phyloP scores from a whole-genome alignment of 192 early-diverging fungal genomes.

The Phlyctochytrium arcticum region DNA sequence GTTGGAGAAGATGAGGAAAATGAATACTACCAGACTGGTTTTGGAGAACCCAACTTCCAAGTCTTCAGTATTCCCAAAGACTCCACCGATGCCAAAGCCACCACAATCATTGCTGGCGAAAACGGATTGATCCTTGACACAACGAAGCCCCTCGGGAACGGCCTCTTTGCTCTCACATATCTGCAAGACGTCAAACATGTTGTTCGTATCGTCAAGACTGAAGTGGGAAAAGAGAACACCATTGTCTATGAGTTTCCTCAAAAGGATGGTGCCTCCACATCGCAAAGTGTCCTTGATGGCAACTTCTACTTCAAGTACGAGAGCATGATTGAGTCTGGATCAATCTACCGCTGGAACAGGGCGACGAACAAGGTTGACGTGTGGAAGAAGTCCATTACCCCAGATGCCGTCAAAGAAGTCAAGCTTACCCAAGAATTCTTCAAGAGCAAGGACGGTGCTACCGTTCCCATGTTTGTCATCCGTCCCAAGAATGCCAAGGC shows the following conservation, averaged over 20 bases:
- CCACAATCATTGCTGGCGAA: constrained; percentile 1
- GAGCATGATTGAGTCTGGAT: constrained; percentile 3
- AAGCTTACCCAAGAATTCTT: constrained; percentile 4
- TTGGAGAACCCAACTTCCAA: constrained; percentile 1
- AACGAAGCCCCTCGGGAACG: neutral
- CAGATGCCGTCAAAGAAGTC: constrained; percentile 1
- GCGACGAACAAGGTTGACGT: constrained; percentile 3
- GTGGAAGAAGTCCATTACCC: neutral
- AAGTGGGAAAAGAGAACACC: neutral
- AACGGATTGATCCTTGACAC: neutral
- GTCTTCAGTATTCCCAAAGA: neutral
- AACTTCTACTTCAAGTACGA: constrained; percentile 7
- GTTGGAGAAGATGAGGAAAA: neutral
- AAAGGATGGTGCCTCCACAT: neutral
- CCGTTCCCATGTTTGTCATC: neutral
- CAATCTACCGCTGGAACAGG: constrained; percentile 1
- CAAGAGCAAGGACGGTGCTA: constrained; percentile 1
- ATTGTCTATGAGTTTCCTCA: constrained; percentile 2
- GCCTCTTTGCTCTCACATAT: constrained; percentile 1
- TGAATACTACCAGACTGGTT: constrained; percentile 3
- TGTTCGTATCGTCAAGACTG: constrained; percentile 1
- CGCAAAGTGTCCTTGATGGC: neutral
- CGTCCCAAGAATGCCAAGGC: neutral
- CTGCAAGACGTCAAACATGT: constrained; percentile 15
- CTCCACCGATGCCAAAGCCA: neutral